Base-by-base conservation (phyloP, 2,329 filamentous ascomycete genomes). In the Penicillium sp. region DNA sequence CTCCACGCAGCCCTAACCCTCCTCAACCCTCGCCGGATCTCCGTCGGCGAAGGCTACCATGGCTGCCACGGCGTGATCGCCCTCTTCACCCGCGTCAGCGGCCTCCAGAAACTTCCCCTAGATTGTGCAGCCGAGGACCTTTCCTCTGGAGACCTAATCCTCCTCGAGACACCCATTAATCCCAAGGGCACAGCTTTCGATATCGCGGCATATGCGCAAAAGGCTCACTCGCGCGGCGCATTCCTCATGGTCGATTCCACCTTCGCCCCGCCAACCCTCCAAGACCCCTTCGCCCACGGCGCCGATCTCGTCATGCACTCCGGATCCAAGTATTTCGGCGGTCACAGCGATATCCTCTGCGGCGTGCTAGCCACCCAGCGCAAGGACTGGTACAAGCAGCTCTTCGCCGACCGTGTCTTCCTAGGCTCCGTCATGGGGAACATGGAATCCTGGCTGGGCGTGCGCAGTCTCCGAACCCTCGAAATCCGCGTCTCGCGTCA, bases 311-410 rank as follows among this genome's bases (percentile, higher is more conserved):
- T 95, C 29, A 87, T 97, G 88, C 93, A 98, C 72, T 87, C 81
- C 44, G 93, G 90, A 3, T 95, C 91, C 15, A 98, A 97, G 77
- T 98, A 97, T 72, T 82, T 98, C 58, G 93, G 93, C 18, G 93
- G 93, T 0, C 93, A 98, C 73, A 92, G 86, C 57, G 93, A 98
- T 72, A 79, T 97, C 79, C 81, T 97, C 5, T 95, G 88, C 65
- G 93, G 93, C 20, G 86, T 95, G 15, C 73, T 98, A 25, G 81
- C 83, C 0, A 80, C 90, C 5, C 75, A 79, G 23, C 73, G 73
- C 41, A 61, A 77, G 44, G 75, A 75, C 4, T 88, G 86, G 86
- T 68, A 82, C n/a, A 66, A 67, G 27, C 74, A 71, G 20, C 72
- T 97, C 62, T 73, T 78, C 41, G 66, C 69, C 1, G 92, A 98